Base-by-base conservation (phyloP, 2,329 filamentous ascomycete genomes). In the Pseudogymnoascus sp. region DNA sequence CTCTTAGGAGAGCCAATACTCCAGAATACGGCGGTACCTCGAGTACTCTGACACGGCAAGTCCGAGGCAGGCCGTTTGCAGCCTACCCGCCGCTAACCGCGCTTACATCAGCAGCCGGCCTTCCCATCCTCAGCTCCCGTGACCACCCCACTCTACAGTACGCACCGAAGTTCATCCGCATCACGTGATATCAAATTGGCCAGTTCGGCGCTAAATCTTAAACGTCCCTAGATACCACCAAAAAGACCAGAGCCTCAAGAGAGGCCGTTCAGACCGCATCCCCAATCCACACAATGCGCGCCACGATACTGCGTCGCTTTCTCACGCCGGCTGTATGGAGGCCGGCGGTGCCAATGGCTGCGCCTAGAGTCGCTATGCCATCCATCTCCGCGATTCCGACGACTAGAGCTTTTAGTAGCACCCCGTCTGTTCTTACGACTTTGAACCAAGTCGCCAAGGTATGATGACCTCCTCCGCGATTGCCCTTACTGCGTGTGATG, bases 371-470 rank as follows among this genome's bases (percentile, higher is more conserved):
- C 3, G 33, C 56, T 8, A 38, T 60, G 11, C 19, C 61, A 1
- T 19, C 61, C 4, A 53, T 56, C 11, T 44, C 56, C 4, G 6
- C 67, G 62, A 26, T 66, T 42, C 3, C 38, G 65, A 29, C 64
- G 26, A 24, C 69, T 6, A 24, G 70, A 44, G 64, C 68, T 31
- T 73, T 73, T 68, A 69, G 69, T n/a, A 68, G 67, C 13, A 72
- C 71, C 0, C 68, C 72, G 8, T 66, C 69, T 14, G 62, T 66
- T 33, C 65, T 69, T 35, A 66, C 72, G 68, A 73, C 71, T 1
- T 68, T 66, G 65, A 72, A 71, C 62, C 72, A 73, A 68, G 68
- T 74, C 64, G 62, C 65, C 31, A 70, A 68, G 65, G 68, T 74
- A 67, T 19, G 19, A 67, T 19, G 19, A 16, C 33, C 11, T 24